Evolutionary conservation across 1,139 yeast genomes (phyloP), one percentile per base, ranked within the genome.

Genomic region (Geotrichum cucujoidarum): DNA sequence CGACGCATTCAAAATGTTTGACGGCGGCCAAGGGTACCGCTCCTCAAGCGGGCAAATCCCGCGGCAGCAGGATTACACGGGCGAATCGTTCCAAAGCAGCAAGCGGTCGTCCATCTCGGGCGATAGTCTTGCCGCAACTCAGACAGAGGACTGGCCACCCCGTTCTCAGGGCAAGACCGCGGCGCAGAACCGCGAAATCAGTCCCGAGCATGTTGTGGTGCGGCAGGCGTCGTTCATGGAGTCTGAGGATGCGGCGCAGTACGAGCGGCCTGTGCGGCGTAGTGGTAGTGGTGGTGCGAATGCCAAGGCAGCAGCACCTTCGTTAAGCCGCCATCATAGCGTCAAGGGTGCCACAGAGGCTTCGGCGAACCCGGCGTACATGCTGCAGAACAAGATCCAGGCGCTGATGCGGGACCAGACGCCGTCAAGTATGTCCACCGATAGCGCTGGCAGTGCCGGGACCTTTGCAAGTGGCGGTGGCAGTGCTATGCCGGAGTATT

Each of bases 321-420:
- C 44, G 33, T 39, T 46, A 14, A 42, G 49, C 16, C 32, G 39
- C 11, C 25, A 22, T 24, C 20, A 39, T 11, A 34, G 37, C n/a
- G 21, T 20, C 13, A 21, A 22, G 24, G 36, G 40, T 21, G 36
- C 34, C 27, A 24, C 27, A 10, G 27, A 6, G 27, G 27, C 27
- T 20, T 48, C 45, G 22, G 25, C 51, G 42, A 32, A 55, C 45
- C 52, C 56, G 18, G 48, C 53, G 30, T 41, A 47, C 46, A 24
- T 49, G 20, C 53, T 86, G 48, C 94, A 84, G 63, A 74, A 78
- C 57, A 71, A 94, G 53, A 83, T 84, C 60, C 83, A 81, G 50
- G 73, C 75, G 55, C 70, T 83, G 35, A 68, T 85, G n/a, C n/a
- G n/a, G n/a, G n/a, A n/a, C n/a, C n/a, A n/a, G n/a, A n/a, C n/a